phyloP scores from a whole-genome alignment of 345 rosid species.

The Gossypium bickii region DNA sequence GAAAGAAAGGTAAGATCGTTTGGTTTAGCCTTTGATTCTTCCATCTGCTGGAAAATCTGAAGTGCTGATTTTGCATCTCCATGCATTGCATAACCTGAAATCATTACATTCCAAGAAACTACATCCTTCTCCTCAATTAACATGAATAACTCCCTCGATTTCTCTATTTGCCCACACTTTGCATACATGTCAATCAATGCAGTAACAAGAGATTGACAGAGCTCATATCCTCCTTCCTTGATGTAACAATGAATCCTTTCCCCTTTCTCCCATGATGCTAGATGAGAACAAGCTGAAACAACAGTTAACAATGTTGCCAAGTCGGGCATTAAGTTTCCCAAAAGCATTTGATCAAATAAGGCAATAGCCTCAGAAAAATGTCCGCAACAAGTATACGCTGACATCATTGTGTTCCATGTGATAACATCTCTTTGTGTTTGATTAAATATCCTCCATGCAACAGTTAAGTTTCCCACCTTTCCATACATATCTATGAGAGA shows the following conservation, averaged over 20 bases:
- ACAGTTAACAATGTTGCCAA: conserved; percentile 46
- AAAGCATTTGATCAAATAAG: conserved; percentile 54
- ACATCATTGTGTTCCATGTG: conserved; percentile 62
- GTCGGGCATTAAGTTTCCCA: conserved; percentile 39
- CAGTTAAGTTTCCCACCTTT: conserved; percentile 38
- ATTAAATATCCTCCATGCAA: conserved; percentile 41
- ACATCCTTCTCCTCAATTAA: conserved; percentile 43
- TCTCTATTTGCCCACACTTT: conserved; percentile 59
- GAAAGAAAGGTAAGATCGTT: conserved; percentile 56
- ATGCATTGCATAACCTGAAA: conserved; percentile 59
- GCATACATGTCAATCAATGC: conserved; percentile 68
- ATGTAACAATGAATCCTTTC: conserved; percentile 46
- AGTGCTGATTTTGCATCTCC: conserved; percentile 52
- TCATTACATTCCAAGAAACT: conserved; percentile 69
- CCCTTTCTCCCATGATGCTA: conserved; percentile 51
- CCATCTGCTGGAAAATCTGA: conserved; percentile 52
- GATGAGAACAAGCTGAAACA: conserved; percentile 61
- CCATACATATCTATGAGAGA: conserved; percentile 64
- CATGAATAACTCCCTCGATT: conserved; percentile 46
- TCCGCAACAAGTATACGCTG: conserved; percentile 36
- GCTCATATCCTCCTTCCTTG: conserved; percentile 37
- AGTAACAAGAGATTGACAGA: conserved; percentile 50
- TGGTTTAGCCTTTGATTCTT: conserved; percentile 44
- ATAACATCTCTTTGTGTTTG: conserved; percentile 33
- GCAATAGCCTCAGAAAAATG: conserved; percentile 40